Evolutionary conservation across 441 rosid genomes (phyloP), one percentile per base, ranked within the genome.

Genomic region (Euphorbia schlechtendalii): DNA sequence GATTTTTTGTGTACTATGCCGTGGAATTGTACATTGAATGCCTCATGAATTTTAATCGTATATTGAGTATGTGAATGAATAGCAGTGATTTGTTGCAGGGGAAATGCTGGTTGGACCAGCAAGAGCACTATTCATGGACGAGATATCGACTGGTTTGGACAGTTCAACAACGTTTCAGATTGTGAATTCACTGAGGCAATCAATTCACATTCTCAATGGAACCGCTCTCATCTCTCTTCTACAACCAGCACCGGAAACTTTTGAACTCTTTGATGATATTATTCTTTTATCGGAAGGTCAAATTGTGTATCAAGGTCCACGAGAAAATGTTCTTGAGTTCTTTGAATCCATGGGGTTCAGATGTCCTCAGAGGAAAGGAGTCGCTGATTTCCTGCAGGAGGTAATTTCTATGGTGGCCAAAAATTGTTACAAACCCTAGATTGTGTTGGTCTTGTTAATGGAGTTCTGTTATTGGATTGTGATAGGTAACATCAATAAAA

Each of bases 161-260:
- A 79, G 90, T 48, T 80, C 87, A 54, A 83, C 90, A 2, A 81
- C 90, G 30, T 83, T 67, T 65, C 87, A 85, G 56, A 83, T 85
- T 8, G 78, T 85, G 68, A 85, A 80, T 48, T 79, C 84, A 15
- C 63, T 84, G 8, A 73, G 82, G 56, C 82, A 87, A 54, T 73
- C 83, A 21, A 61, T 84, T 28, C 90, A 87, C 64, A 85, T 82
- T 56, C 82, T 85, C 57, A 70, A 71, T 38, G 85, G 85, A 56
- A 85, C 94, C 56, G 88, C 87, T 8, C 51, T 83, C 3, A 81
- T 87, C 70, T 83, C 94, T 24, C 94, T 87, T 56, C 87, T 87
- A 25, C 94, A 87, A 68, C 94, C 88, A 8, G 81, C 90, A 3
- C 94, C 90, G 0, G 94, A 87, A 72, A 87, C 90, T 1, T 87